Conservation (phyloP, 371 early-diverging fungal genomes). For the Apophysomyces sp. region DNA sequence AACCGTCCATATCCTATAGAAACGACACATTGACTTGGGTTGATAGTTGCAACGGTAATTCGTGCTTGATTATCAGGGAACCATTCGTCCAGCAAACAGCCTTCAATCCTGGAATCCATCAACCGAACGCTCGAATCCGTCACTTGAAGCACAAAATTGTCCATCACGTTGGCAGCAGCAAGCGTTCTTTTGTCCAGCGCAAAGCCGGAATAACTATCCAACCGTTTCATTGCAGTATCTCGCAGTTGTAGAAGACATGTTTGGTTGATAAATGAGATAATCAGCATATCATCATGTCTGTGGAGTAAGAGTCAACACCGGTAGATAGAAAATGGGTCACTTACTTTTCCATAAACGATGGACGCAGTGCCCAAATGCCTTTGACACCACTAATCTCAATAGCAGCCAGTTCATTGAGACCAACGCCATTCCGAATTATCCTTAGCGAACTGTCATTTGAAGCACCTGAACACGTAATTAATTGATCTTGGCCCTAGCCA, state of each 20-base stretch:
- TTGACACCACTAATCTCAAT: slow-evolving; percentile 71
- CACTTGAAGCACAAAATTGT: slow-evolving; percentile 36
- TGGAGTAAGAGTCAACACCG: neutral
- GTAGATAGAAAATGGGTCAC: neutral
- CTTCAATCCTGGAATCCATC: slow-evolving; percentile 23
- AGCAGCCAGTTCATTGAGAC: slow-evolving; percentile 70
- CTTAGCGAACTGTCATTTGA: slow-evolving; percentile 77
- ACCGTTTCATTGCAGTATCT: slow-evolving; percentile 30
- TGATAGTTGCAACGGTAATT: slow-evolving; percentile 66
- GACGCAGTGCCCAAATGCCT: slow-evolving; percentile 72
- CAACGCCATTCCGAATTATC: slow-evolving; percentile 90
- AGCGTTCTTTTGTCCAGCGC: slow-evolving; percentile 38
- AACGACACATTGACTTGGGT: slow-evolving; percentile 63
- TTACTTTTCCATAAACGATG: slow-evolving; percentile 26
- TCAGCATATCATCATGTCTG: slow-evolving; percentile 48
- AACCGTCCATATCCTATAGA: slow-evolving; percentile 63
- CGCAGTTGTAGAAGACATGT: slow-evolving; percentile 33
- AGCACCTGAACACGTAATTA: slow-evolving; percentile 88
- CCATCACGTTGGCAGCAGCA: slow-evolving; percentile 32
- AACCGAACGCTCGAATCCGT: slow-evolving; percentile 42
- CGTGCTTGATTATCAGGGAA: slow-evolving; percentile 34
- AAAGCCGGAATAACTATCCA: slow-evolving; percentile 29
- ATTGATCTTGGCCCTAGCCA: slow-evolving; percentile 63
- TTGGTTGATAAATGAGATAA: slow-evolving; percentile 62
- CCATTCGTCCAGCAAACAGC: slow-evolving; percentile 55